Base-by-base conservation (phyloP, 805 yeast species). In the Candida caryicola region DNA sequence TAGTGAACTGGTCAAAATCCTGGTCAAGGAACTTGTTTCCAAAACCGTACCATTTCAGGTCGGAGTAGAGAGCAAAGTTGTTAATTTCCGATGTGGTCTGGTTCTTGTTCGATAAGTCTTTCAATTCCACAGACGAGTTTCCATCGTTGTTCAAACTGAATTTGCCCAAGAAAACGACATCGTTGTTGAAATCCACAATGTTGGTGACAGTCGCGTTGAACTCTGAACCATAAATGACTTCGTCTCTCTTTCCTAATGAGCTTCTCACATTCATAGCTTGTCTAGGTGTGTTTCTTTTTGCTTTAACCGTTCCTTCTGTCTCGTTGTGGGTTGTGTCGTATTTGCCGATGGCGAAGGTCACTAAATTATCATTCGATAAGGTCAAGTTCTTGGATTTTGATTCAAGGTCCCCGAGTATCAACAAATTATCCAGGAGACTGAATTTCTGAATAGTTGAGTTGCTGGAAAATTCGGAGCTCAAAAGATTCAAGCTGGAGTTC, bases 331-430 rank as follows among this genome's bases (percentile, higher is more conserved):
- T 60, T 2, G 55, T 37, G 45, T 65, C 64, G 42, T 64, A 69
- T 13, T 51, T 48, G 1, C 45, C 41, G 16, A 69, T 31, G 6
- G 47, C 38, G 33, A 69, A 42, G 1, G 60, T 49, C 4, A 66
- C 43, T 31, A 68, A 40, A 37, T 64, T 60, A 25, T 40, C 39
- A 40, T 55, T 65, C 12, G 51, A 39, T 13, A 64, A 42, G 3
- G 64, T 47, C 26, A 49, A 46, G 15, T 53, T 53, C 17, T 64
- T 56, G 18, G 49, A 40, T 10, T 72, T 56, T 1, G 66, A 60
- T 27, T 54, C 49, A 44, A 80, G 74, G 4, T 61, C 51, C 3
- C 87, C 87, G 16, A 69, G 59, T 7, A 79, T 41, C 3, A 73
- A 35, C 4, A 82, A 58, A 3, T 45, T 26, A 18, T 53, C 45